phyloP scores from a whole-genome alignment of 495 filamentous ascomycete species.

The Venustampulla echinocandica region DNA sequence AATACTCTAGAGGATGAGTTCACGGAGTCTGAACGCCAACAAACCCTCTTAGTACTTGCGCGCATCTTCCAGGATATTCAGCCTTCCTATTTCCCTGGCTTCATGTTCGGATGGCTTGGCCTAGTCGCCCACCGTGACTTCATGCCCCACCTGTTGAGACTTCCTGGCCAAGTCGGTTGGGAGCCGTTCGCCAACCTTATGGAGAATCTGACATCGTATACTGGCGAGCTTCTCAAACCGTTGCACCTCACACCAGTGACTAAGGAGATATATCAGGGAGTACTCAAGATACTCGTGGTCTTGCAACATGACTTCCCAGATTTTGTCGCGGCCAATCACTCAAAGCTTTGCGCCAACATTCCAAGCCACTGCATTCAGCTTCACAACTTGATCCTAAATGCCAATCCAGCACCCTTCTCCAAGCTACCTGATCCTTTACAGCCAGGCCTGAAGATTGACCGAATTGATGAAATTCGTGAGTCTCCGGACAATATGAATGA shows the following conservation, averaged over 20 bases:
- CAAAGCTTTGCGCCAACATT: slow-evolving; percentile 75
- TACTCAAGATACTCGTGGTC: slow-evolving; percentile 71
- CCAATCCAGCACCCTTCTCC: slow-evolving; percentile 64
- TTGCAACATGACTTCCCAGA: slow-evolving; percentile 92
- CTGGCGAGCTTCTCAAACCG: slow-evolving; percentile 73
- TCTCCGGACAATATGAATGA: slow-evolving; percentile 55
- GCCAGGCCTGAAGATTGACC: slow-evolving; percentile 70
- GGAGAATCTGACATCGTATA: slow-evolving; percentile 60
- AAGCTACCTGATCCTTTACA: slow-evolving; percentile 78
- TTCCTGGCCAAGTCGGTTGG: slow-evolving; percentile 66
- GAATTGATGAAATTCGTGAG: slow-evolving; percentile 66
- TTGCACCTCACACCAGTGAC: slow-evolving; percentile 56
- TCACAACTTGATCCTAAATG: slow-evolving; percentile 79
- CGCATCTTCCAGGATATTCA: slow-evolving; percentile 66
- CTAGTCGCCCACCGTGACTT: slow-evolving; percentile 81
- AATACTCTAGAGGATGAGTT: slow-evolving; percentile 28
- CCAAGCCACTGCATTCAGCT: slow-evolving; percentile 81
- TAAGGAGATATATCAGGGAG: slow-evolving; percentile 77
- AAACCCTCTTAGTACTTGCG: slow-evolving; percentile 62
- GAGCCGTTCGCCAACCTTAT: slow-evolving; percentile 64
- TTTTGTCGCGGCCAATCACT: slow-evolving; percentile 81
- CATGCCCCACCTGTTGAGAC: slow-evolving; percentile 67
- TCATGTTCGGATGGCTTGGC: slow-evolving; percentile 75
- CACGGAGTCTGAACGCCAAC: slow-evolving; percentile 43
- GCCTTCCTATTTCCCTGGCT: slow-evolving; percentile 67